phyloP scores from a whole-genome alignment of 306 rosid genomes.

The Acmispon strigosus region DNA sequence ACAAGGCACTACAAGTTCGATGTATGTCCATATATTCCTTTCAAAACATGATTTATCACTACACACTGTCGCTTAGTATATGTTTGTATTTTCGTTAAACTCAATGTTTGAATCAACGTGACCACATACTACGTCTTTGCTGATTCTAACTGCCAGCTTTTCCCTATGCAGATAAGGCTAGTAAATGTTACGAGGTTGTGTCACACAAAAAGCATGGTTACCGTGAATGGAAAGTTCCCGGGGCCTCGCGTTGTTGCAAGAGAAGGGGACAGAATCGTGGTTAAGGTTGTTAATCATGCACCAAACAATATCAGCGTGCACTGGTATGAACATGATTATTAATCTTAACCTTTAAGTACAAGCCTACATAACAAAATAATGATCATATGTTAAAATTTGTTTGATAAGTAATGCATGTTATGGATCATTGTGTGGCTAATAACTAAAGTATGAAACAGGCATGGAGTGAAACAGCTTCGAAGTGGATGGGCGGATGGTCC shows the following conservation, averaged over 20 bases:
- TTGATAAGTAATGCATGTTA: neutral
- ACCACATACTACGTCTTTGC: no score
- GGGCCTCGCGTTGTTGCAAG: constrained; percentile 60
- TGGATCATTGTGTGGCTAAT: neutral
- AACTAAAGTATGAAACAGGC: constrained; percentile 32
- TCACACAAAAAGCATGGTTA: constrained; percentile 47
- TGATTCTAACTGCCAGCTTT: neutral
- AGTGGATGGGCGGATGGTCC: constrained; percentile 81
- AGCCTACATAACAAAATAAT: neutral
- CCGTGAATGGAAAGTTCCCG: constrained; percentile 61
- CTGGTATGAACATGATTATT: constrained; percentile 43
- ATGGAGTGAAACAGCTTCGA: constrained; percentile 51
- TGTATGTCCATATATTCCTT: constrained; percentile 20
- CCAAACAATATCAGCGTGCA: constrained; percentile 53
- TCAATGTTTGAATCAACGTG: no score
- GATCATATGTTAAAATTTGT: neutral
- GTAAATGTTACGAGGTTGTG: constrained; percentile 52
- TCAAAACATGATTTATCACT: neutral
- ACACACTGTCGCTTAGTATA: neutral
- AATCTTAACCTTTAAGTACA: neutral
- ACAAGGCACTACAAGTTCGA: constrained; percentile 62
- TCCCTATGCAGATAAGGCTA: constrained; percentile 36
- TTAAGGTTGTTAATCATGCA: constrained; percentile 67
- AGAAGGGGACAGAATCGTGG: constrained; percentile 64
- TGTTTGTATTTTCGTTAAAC: no score